These are phyloP conservation scores for Bidens hawaiensis DNA, from an alignment of 140 eudicot species.

Conservation along the genomic window DNA sequence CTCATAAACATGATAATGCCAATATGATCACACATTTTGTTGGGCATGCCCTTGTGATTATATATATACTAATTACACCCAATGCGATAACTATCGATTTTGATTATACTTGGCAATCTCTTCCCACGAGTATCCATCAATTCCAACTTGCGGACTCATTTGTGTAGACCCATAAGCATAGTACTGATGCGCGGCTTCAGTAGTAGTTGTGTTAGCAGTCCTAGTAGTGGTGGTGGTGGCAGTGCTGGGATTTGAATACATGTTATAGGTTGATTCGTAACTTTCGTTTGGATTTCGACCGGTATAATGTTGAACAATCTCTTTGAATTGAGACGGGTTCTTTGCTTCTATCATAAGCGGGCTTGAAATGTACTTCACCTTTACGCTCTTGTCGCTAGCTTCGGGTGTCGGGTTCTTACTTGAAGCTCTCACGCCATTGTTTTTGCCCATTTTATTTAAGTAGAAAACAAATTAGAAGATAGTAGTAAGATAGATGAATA, in stretches of 20 bases:
- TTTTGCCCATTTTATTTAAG: slow-evolving; percentile 17
- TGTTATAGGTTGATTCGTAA: background rate
- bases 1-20: background rate
- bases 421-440: background rate
- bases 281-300: slow-evolving; percentile 27
- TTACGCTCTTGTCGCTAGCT: slow-evolving; percentile 22
- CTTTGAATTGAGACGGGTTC: slow-evolving; percentile 40
- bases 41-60: background rate
- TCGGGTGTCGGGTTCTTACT: slow-evolving; percentile 12
- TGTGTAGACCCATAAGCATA: background rate
- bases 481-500: background rate
- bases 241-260: slow-evolving; percentile 11
- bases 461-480: background rate
- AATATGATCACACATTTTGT: background rate
- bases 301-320: slow-evolving; percentile 49
- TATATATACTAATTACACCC: background rate
- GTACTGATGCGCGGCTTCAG: background rate
- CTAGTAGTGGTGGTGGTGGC: background rate
- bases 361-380: slow-evolving; percentile 55
- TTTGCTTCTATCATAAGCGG: slow-evolving; percentile 55
- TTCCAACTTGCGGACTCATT: slow-evolving; percentile 1
- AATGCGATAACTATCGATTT: slow-evolving; percentile 3
- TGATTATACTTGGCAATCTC: slow-evolving; percentile 29
- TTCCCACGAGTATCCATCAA: slow-evolving; percentile 37
- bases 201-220: background rate